Evolutionary conservation across 148 eudicot species (phyloP), one percentile per base, ranked within the genome.

Genomic region (Linanthus parryae): DNA sequence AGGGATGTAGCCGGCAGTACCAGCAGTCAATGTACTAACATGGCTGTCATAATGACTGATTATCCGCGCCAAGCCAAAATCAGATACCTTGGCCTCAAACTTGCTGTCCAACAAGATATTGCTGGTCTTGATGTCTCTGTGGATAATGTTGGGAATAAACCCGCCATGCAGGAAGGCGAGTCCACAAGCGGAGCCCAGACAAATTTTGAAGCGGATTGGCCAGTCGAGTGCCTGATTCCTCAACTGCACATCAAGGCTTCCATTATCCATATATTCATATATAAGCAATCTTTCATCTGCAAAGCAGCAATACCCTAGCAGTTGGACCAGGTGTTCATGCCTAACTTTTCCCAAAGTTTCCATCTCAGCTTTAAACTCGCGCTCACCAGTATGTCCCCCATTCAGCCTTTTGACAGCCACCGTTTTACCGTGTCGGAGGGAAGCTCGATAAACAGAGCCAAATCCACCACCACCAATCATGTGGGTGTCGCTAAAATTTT

Each of bases 41-140:
- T 91, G 98, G 72, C 84, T 86, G 78, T 91, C 98, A 47, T 84
- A 91, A 0, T 94, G 95, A 29, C 98, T 91, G 33, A 91, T 87
- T 29, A 91, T 87, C 30, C 98, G 56, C 2, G 98, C 94, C 4
- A 91, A 69, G 7, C 98, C 98, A 48, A 91, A 91, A 58, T 87
- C 98, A 0, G 96, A 91, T 19, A 91, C 98, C 44, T 81, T 65
- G 12, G 98, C 78, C 68, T 87, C 85, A 52, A 91, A 83, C 31
- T 77, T 77, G 19, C 55, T 54, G 61, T 83, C 87, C 53, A 91
- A 59, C 18, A 91, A 61, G 40, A 91, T 91, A 55, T 91, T 91
- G 77, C 95, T 87, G 27, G 95, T 83, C 56, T 91, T 91, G 51
- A 86, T 86, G 56, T 91, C 98, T 20, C 98, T 54, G 56, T 91